phyloP scores from a whole-genome alignment of 495 filamentous ascomycete species.

The Aspergillus carlsbadensis region DNA sequence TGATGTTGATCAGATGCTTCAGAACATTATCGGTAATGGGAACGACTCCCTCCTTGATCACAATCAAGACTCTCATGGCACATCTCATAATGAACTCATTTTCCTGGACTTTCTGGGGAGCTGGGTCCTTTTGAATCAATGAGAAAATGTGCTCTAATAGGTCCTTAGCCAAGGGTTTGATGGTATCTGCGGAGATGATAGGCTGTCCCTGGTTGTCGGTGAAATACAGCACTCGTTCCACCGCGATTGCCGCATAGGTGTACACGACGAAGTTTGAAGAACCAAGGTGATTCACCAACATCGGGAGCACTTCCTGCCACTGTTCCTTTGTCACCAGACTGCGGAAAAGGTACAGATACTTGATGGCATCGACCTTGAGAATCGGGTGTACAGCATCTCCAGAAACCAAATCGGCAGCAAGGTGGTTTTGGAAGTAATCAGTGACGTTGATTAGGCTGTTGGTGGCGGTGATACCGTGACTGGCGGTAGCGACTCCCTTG shows the following conservation, averaged over 20 bases:
- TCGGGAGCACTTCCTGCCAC: conserved; percentile 83
- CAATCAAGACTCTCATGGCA: conserved; percentile 93
- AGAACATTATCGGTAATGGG: conserved; percentile 72
- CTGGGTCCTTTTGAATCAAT: conserved; percentile 75
- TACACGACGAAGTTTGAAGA: conserved; percentile 92
- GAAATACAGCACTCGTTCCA: conserved; percentile 84
- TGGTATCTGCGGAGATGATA: conserved; percentile 68
- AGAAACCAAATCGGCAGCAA: conserved; percentile 77
- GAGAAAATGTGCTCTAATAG: conserved; percentile 90
- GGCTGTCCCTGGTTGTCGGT: conserved; percentile 69
- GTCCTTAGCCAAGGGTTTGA: conserved; percentile 78
- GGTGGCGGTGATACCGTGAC: conserved; percentile 84
- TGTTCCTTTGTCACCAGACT: conserved; percentile 82
- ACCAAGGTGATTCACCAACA: conserved; percentile 84
- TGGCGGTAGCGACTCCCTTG: conserved; percentile 79
- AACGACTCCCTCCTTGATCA: conserved; percentile 75
- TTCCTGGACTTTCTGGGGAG: conserved; percentile 92
- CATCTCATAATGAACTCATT: conserved; percentile 99
- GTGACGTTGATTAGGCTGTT: conserved; percentile 82
- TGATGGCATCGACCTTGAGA: conserved; percentile 95
- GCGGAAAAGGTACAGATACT: conserved; percentile 93
- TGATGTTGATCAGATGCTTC: conserved; percentile 78
- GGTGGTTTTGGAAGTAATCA: conserved; percentile 87
- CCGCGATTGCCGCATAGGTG: conserved; percentile 91
- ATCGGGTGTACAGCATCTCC: conserved; percentile 71